Percentiles rank a stretch among this genome's conserved stretches.
These are phyloP conservation scores for Penicillium sp. DNA, from an alignment of 2,329 filamentous ascomycete genomes.

Conservation along the genomic window DNA sequence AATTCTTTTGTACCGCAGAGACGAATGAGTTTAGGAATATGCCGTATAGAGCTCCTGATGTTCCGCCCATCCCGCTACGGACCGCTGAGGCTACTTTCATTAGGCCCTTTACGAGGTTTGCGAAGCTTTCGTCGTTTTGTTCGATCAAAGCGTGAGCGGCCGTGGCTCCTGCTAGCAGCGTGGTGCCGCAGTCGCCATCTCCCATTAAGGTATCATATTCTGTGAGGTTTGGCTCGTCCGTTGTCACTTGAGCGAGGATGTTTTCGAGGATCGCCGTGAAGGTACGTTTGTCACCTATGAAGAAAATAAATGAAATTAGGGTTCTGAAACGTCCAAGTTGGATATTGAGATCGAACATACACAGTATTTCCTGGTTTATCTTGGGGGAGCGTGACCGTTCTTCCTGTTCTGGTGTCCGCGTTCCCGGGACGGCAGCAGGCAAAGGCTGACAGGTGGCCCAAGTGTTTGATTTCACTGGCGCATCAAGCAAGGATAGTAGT, in stretches of 20 bases:
- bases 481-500: slow-evolving; percentile 3
- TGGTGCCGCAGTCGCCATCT: slow-evolving; percentile 14
- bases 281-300: not conserved
- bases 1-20: slow-evolving; percentile 1
- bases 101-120: slow-evolving; percentile 1
- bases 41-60: slow-evolving; percentile 9
- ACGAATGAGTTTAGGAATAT: slow-evolving; percentile 8
- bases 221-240: slow-evolving; percentile 10
- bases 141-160: not conserved
- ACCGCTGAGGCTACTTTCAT: slow-evolving; percentile 6
- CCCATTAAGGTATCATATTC: slow-evolving; percentile 14
- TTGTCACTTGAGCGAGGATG: slow-evolving; percentile 1
- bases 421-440: no score
- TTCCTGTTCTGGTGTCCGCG: not conserved
- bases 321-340: not conserved
- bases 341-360: not conserved
- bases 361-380: slow-evolving; percentile 3
- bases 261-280: not conserved
- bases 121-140: not conserved
- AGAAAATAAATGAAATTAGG: not conserved
- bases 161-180: slow-evolving; percentile 5
- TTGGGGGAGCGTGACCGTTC: slow-evolving; percentile 2
- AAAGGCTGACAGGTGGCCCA: slow-evolving; percentile 7
- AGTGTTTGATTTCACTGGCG: slow-evolving; percentile 3
- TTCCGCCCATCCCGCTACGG: slow-evolving; percentile 7